Evolutionary conservation across 768 basidiomycete species (phyloP).

Genomic region (Podaxis sp.): DNA sequence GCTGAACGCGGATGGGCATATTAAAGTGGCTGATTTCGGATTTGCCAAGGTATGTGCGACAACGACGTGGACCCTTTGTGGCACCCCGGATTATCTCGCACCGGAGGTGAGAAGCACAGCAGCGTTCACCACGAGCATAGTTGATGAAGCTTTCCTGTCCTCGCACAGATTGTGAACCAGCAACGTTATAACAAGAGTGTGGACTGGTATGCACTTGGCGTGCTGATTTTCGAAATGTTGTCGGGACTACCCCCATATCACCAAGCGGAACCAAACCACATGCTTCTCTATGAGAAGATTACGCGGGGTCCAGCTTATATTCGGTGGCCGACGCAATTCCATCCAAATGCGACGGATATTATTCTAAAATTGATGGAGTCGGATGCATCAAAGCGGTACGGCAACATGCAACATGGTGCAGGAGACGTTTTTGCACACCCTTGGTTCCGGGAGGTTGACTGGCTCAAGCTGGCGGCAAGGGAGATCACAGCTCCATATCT

Average conservation of each 20-base stretch:
- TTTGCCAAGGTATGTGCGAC: slow-evolving; percentile 89
- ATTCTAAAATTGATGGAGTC: slow-evolving; percentile 89
- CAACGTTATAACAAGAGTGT: slow-evolving; percentile 94
- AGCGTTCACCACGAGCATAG: neutral
- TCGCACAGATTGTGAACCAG: slow-evolving; percentile 66
- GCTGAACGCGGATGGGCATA: slow-evolving; percentile 91
- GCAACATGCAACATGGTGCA: slow-evolving; percentile 85
- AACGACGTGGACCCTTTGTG: slow-evolving; percentile 94
- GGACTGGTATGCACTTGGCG: slow-evolving; percentile 98
- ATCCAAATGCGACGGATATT: slow-evolving; percentile 80
- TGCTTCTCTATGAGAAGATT: slow-evolving; percentile 91
- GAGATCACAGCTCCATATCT: slow-evolving; percentile 96
- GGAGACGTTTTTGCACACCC: slow-evolving; percentile 90
- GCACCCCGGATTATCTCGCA: slow-evolving; percentile 95
- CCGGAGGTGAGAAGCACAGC: slow-evolving; percentile 64
- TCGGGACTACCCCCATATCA: slow-evolving; percentile 96
- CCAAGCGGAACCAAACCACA: slow-evolving; percentile 79
- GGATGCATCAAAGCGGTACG: slow-evolving; percentile 86
- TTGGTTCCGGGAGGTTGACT: slow-evolving; percentile 95
- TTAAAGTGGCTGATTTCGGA: slow-evolving; percentile 96
- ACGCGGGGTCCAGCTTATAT: slow-evolving; percentile 70
- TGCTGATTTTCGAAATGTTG: slow-evolving; percentile 97
- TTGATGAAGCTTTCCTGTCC: slow-evolving; percentile 14
- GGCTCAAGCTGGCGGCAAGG: slow-evolving; percentile 74
- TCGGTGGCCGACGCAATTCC: slow-evolving; percentile 74